phyloP scores from a whole-genome alignment of 2,329 filamentous ascomycete species.

The Xylariaceae sp. region DNA sequence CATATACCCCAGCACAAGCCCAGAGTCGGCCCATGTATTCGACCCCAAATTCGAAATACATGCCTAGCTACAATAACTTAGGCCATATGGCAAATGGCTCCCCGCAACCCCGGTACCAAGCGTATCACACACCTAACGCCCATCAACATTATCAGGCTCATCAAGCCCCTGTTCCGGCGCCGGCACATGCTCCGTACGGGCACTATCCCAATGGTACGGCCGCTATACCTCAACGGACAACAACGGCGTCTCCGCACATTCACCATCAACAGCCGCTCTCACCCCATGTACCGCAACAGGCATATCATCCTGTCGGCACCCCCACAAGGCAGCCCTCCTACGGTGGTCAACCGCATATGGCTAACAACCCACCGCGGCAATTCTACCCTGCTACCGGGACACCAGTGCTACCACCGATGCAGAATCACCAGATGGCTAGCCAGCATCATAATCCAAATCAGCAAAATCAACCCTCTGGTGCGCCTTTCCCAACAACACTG shows the following conservation, averaged over 20 bases:
- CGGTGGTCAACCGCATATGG: slow-evolving; percentile 28
- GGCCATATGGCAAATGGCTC: slow-evolving; percentile 41
- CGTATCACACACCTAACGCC: slow-evolving; percentile 28
- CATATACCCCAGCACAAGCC: slow-evolving; percentile 41
- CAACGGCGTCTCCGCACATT: slow-evolving; percentile 32
- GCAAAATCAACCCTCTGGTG: slow-evolving; percentile 8
- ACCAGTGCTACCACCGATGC: slow-evolving; percentile 27
- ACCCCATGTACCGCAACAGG: slow-evolving; percentile 30
- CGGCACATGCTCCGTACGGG: slow-evolving; percentile 29
- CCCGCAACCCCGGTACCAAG: slow-evolving; percentile 34
- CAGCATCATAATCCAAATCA: slow-evolving; percentile 23
- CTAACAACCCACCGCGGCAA: slow-evolving; percentile 25
- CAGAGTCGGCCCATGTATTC: slow-evolving; percentile 40
- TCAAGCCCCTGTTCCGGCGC: slow-evolving; percentile 28
- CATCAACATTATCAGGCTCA: slow-evolving; percentile 30
- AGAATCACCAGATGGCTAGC: slow-evolving; percentile 23
- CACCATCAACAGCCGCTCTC: slow-evolving; percentile 30
- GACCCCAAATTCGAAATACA: slow-evolving; percentile 37
- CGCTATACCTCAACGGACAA: slow-evolving; percentile 27
- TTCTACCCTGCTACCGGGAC: slow-evolving; percentile 28
- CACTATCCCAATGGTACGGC: slow-evolving; percentile 31
- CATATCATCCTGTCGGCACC: slow-evolving; percentile 28
- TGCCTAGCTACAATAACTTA: slow-evolving; percentile 38
- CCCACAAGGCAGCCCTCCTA: slow-evolving; percentile 31
- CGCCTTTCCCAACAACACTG: slow-evolving; percentile 32